These are phyloP conservation scores for Macrophomina phaseolina DNA, from an alignment of 2,329 filamentous ascomycete species.

Conservation along the genomic window DNA sequence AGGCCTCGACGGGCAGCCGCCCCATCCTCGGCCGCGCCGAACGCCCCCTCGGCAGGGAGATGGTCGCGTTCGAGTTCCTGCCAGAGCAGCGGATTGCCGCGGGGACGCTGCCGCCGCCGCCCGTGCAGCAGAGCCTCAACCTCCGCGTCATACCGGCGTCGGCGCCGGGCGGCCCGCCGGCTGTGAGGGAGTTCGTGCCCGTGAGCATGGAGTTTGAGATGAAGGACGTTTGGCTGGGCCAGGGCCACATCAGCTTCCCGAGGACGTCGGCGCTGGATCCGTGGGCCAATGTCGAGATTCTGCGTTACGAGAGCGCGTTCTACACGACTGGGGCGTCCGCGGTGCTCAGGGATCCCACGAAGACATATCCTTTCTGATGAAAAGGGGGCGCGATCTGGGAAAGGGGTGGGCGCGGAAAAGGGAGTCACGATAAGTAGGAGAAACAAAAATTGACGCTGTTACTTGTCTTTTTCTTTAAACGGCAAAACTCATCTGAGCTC, in stretches of 20 bases:
- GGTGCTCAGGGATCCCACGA: neutral
- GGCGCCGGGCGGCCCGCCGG: neutral
- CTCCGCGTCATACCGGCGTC: neutral
- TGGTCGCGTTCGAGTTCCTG: neutral
- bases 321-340: neutral
- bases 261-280: neutral
- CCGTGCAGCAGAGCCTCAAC: neutral
- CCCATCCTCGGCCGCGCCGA: neutral
- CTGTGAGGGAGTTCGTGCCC: neutral
- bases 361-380: neutral
- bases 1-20: neutral
- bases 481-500: no score
- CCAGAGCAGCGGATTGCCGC: neutral
- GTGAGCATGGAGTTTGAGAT: neutral
- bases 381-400: no score
- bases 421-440: no score
- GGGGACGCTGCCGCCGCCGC: neutral
- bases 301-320: neutral
- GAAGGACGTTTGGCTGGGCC: neutral
- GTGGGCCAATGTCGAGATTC: neutral
- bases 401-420: no score
- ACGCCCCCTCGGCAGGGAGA: neutral
- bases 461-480: no score
- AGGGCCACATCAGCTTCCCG: neutral
- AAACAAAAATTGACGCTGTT: no score